Evolutionary conservation across 1,139 yeast species (phyloP).

Genomic region (Scheffersomyces segobiensis): DNA sequence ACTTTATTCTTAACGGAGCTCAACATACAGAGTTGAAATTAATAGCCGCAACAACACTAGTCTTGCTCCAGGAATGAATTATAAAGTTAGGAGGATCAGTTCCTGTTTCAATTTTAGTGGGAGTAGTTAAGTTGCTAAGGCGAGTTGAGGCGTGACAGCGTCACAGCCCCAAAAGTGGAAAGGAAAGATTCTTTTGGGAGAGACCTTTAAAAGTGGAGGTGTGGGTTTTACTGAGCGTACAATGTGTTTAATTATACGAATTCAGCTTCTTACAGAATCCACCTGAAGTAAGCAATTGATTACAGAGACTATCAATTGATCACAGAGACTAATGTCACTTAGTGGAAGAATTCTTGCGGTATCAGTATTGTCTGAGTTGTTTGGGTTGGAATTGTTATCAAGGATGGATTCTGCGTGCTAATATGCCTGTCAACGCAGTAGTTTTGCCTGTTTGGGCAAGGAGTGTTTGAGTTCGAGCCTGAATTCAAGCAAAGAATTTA

Average conservation of each 20-base stretch:
- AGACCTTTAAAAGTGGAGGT: not conserved
- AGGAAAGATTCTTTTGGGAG: too few species aligned
- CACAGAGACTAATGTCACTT: not conserved
- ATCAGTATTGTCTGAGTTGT: not conserved
- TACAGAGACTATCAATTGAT: not conserved
- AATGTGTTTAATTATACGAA: not conserved
- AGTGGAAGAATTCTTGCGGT: not conserved
- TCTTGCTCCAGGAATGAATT: not conserved
- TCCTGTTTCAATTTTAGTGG: not conserved
- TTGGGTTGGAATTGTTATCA: not conserved
- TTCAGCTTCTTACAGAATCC: not conserved
- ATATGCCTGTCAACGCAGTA: not conserved
- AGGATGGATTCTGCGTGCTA: not conserved
- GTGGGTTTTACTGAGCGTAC: not conserved
- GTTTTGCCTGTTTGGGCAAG: not conserved
- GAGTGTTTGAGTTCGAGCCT: not conserved
- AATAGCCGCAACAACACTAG: not conserved
- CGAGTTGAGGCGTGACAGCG: not conserved
- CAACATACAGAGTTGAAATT: too few species aligned
- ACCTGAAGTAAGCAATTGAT: not conserved
- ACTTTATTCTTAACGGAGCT: not conserved
- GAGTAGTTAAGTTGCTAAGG: not conserved
- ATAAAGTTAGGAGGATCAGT: too few species aligned
- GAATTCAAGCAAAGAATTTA: not conserved
- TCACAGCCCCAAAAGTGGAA: too few species aligned